Conservation (phyloP, 2,329 filamentous ascomycete genomes). For the Aspergillus bombycis region DNA sequence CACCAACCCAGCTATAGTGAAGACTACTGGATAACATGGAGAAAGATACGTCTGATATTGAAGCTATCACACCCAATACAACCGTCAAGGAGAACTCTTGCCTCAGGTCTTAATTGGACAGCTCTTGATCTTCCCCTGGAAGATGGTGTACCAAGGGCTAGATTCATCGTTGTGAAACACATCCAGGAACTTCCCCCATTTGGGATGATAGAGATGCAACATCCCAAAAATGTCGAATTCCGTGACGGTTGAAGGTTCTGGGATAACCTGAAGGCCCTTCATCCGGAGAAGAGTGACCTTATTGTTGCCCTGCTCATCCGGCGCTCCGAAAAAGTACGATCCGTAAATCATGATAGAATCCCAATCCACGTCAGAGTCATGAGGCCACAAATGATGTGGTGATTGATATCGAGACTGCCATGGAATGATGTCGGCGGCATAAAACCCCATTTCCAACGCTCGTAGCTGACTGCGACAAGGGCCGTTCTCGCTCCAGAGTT, state of each 20-base stretch:
- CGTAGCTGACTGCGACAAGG: neutral
- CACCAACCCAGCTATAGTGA: neutral
- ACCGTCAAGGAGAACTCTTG: neutral
- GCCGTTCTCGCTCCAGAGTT: neutral
- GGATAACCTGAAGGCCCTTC: neutral
- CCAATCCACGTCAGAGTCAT: constrained; percentile 11
- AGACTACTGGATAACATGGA: neutral
- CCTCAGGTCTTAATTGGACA: neutral
- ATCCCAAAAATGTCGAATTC: neutral
- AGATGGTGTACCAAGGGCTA: neutral
- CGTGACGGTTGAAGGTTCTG: neutral
- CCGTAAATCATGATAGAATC: constrained; percentile 16
- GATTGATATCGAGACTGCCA: neutral
- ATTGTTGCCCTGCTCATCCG: neutral
- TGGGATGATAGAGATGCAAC: neutral
- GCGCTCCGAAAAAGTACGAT: neutral
- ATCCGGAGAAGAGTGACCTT: neutral
- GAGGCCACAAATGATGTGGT: neutral
- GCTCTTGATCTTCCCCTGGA: neutral
- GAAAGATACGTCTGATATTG: neutral
- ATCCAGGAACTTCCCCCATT: neutral
- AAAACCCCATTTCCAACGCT: neutral
- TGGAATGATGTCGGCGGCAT: constrained; percentile 1
- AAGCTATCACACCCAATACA: neutral
- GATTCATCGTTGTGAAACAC: neutral